Evolutionary conservation across 225 moss, liverwort and hornwort genomes (phyloP).

Genomic region (Polytrichum commune): DNA sequence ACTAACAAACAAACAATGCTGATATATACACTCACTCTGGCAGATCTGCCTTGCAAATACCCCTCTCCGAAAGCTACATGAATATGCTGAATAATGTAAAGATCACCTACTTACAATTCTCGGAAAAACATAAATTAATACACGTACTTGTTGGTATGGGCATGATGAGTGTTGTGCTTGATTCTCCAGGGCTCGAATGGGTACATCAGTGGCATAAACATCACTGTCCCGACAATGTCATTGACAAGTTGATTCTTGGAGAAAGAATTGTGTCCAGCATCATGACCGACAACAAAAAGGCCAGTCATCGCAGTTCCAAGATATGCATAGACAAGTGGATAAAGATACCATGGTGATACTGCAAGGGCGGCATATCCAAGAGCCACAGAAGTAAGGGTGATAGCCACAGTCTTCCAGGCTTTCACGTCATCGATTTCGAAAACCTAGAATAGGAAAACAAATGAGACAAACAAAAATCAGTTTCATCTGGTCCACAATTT

Average conservation of each 20-base stretch:
- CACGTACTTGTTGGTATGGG: slow-evolving; percentile 87
- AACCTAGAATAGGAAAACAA: slow-evolving; percentile 36
- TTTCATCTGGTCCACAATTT: too few species aligned
- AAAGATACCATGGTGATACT: slow-evolving; percentile 72
- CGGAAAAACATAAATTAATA: too few species aligned
- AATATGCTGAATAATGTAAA: too few species aligned
- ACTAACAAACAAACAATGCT: too few species aligned
- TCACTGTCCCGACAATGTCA: slow-evolving; percentile 75
- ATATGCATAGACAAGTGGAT: slow-evolving; percentile 70
- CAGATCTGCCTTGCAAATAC: too few species aligned
- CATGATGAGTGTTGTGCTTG: slow-evolving; percentile 93
- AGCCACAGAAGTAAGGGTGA: slow-evolving; percentile 59
- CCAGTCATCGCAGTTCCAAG: slow-evolving; percentile 90
- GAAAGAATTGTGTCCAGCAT: slow-evolving; percentile 85
- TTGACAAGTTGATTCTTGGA: slow-evolving; percentile 71
- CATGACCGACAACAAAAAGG: slow-evolving; percentile 82
- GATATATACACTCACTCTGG: too few species aligned
- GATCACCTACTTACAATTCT: too few species aligned
- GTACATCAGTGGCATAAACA: slow-evolving; percentile 77
- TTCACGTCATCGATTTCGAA: slow-evolving; percentile 66
- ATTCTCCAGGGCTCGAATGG: slow-evolving; percentile 97
- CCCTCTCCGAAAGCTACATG: too few species aligned
- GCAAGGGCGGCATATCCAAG: slow-evolving; percentile 74
- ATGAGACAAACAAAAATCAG: background rate
- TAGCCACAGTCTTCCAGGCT: slow-evolving; percentile 72